Evolutionary conservation across 345 rosid genomes (phyloP), one percentile per base, ranked within the genome.

Genomic region (Erucastrum elatum): DNA sequence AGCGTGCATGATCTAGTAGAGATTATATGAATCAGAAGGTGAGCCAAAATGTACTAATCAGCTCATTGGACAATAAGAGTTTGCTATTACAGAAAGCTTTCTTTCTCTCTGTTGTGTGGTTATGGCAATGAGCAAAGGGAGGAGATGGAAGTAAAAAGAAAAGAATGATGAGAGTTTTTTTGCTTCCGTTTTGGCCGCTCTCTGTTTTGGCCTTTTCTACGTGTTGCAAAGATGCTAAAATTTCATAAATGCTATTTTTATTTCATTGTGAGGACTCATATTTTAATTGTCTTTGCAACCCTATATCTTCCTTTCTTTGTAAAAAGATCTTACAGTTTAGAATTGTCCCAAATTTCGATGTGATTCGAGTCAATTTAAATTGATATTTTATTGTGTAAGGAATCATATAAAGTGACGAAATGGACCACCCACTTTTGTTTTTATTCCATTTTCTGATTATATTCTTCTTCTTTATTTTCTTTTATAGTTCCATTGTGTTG

Each of bases 111-210:
- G 82, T 74, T 65, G 41, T 37, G 71, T 64, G 67, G 75, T 69
- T 17, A 75, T 75, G 76, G 83, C 37, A 61, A 56, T 80, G 67
- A 69, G 39, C 33, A 74, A 79, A 79, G 82, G 30, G 64, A 56
- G 72, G 60, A 78, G 81, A 71, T 39, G 76, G 65, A 53, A 77
- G 39, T 8, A 33, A 61, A 64, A 5, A 35, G 9, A 58, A 71
- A 64, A 34, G 72, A 79, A 73, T 79, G 44, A 67, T 73, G 70
- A 68, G 74, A 41, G 21, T 34, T 79, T 62, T 51, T 80, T 55
- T 44, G 71, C 75, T 74, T 80, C 82, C 82, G 78, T 74, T 80
- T 80, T 80, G 75, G 65, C 66, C 75, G 82, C 82, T 69, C 71
- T 80, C 79, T 74, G 41, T 17, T 74, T 80, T 80, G 75, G 79